Evolutionary conservation across 2,329 filamentous ascomycete genomes (phyloP).

Genomic region (Fusarium luffae): DNA sequence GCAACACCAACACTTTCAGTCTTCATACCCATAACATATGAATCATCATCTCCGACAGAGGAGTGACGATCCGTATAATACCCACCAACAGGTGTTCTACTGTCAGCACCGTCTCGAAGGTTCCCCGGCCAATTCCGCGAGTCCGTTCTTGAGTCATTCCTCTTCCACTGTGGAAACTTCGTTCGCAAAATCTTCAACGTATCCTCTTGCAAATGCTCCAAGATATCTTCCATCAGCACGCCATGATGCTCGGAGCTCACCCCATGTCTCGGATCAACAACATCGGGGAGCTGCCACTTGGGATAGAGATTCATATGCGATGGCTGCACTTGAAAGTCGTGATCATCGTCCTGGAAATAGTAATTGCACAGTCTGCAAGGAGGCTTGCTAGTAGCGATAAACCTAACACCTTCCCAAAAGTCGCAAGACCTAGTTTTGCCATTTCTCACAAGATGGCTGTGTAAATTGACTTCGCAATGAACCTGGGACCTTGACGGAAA

Average conservation of each 20-base stretch:
- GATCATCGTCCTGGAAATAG: constrained; percentile 3
- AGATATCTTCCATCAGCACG: constrained; percentile 4
- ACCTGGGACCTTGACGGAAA: constrained; percentile 4
- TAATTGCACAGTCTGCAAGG: constrained; percentile 6
- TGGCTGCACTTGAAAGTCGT: constrained; percentile 7
- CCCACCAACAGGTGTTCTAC: neutral
- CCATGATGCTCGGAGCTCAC: neutral
- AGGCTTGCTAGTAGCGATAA: constrained; percentile 16
- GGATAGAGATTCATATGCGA: constrained; percentile 10
- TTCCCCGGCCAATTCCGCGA: neutral
- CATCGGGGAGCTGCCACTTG: constrained; percentile 1
- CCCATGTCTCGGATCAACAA: neutral
- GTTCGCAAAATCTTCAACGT: neutral
- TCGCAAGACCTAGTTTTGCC: constrained; percentile 4
- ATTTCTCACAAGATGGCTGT: neutral
- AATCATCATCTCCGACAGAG: neutral
- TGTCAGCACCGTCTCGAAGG: neutral
- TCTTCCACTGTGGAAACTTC: constrained; percentile 3
- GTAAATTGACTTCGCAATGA: constrained; percentile 7
- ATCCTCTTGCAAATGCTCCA: constrained; percentile 1
- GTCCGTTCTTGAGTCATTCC: constrained; percentile 8
- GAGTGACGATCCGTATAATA: neutral
- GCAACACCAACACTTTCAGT: neutral
- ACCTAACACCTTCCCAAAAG: constrained; percentile 1
- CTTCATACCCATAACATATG: neutral